Evolutionary conservation across 768 basidiomycete species (phyloP).

Genomic region (Suillus americanus): DNA sequence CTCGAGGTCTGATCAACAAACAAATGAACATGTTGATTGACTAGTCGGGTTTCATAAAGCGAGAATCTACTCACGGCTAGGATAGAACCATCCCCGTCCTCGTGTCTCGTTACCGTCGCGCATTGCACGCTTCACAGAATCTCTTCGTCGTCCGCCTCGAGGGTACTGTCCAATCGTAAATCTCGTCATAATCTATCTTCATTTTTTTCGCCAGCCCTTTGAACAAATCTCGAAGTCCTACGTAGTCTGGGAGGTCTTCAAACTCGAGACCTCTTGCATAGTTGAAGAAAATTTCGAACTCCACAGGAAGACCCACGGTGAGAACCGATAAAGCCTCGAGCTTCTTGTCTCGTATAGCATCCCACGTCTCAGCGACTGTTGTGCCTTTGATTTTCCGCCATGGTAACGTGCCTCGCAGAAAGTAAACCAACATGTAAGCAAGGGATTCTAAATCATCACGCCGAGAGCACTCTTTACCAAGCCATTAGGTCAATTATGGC

Average conservation of each 20-base stretch:
- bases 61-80: not conserved
- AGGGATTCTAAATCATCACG: constrained; percentile 80
- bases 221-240: constrained; percentile 75
- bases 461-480: constrained; percentile 60
- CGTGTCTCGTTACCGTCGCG: constrained; percentile 8
- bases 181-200: constrained; percentile 45
- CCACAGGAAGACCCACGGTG: constrained; percentile 74
- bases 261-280: constrained; percentile 84
- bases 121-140: constrained; percentile 34
- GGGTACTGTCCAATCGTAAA: constrained; percentile 35
- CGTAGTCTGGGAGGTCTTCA: constrained; percentile 88
- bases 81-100: not conserved
- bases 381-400: constrained; percentile 74
- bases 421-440: constrained; percentile 83
- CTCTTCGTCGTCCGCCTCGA: constrained; percentile 23
- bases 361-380: constrained; percentile 71
- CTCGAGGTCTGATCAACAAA: not conserved
- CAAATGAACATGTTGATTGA: not conserved
- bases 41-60: not conserved
- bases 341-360: constrained; percentile 74
- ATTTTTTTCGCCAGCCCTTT: constrained; percentile 21
- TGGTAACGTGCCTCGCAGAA: constrained; percentile 73
- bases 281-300: constrained; percentile 75
- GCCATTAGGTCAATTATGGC: constrained; percentile 3
- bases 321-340: constrained; percentile 63